phyloP scores from a whole-genome alignment of 176 grass and related monocot genomes.

The Otatea glauca region DNA sequence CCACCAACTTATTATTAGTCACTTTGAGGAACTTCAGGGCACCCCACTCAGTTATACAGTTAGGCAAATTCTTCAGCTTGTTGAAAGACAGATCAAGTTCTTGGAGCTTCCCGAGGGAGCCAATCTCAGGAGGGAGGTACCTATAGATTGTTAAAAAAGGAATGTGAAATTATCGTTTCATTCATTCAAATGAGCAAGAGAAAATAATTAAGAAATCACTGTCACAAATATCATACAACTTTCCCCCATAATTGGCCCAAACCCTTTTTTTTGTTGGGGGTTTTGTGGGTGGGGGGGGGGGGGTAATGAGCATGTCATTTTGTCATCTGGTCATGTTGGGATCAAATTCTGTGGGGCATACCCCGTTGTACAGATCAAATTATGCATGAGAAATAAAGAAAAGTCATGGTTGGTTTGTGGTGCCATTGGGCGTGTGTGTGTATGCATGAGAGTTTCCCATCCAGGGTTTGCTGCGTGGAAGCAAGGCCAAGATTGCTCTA shows the following conservation, averaged over 20 bases:
- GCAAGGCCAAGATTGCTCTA: too few species aligned
- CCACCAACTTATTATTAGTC: conserved; percentile 90
- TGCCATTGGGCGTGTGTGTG: too few species aligned
- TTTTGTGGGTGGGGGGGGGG: too few species aligned
- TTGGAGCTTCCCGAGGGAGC: conserved; percentile 73
- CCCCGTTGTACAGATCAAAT: too few species aligned
- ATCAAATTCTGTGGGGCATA: too few species aligned
- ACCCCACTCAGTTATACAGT: conserved; percentile 71
- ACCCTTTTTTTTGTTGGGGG: too few species aligned
- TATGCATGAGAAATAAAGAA: too few species aligned
- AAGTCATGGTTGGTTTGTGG: too few species aligned
- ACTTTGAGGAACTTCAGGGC: conserved; percentile 79
- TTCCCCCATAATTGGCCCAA: background rate
- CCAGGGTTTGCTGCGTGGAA: too few species aligned
- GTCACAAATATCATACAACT: background rate
- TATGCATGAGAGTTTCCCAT: too few species aligned
- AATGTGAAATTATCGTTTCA: conserved; percentile 25
- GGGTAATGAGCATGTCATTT: too few species aligned
- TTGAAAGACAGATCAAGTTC: conserved; percentile 98
- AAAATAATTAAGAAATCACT: conserved; percentile 27
- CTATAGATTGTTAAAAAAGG: conserved; percentile 50
- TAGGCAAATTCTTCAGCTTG: conserved; percentile 93
- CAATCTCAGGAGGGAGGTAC: conserved; percentile 95
- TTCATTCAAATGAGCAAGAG: background rate
- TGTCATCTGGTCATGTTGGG: too few species aligned